Conservation (phyloP, 768 basidiomycete species). For the Lactarius indigo region DNA sequence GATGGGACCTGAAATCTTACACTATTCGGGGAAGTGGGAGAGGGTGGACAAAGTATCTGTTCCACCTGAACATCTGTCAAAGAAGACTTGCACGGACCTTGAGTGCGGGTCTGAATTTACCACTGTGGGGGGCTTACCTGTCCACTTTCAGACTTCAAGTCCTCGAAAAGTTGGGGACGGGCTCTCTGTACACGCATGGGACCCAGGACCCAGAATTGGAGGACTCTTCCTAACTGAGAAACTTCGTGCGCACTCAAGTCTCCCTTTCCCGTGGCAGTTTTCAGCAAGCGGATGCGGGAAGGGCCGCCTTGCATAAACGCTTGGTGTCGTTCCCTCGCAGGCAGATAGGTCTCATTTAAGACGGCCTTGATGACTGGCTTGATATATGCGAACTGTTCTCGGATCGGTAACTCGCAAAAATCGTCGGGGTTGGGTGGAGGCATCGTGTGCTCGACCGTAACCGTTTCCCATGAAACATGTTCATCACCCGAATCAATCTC, state of each 20-base stretch:
- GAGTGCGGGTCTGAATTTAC: background rate
- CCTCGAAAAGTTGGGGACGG: background rate
- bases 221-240: slow-evolving; percentile 34
- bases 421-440: slow-evolving; percentile 40
- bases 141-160: slow-evolving; percentile 15
- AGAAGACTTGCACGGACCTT: slow-evolving; percentile 6
- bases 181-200: slow-evolving; percentile 13
- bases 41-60: background rate
- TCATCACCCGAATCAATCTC: slow-evolving; percentile 30
- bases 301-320: slow-evolving; percentile 58
- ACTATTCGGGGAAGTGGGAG: background rate
- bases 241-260: slow-evolving; percentile 39
- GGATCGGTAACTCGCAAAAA: slow-evolving; percentile 50
- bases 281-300: slow-evolving; percentile 39
- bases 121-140: slow-evolving; percentile 5
- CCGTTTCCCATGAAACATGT: slow-evolving; percentile 29
- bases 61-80: slow-evolving; percentile 11
- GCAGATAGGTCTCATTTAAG: slow-evolving; percentile 51
- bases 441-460: slow-evolving; percentile 38
- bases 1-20: slow-evolving; percentile 3
- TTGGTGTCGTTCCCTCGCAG: slow-evolving; percentile 47
- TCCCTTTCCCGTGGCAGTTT: slow-evolving; percentile 36
- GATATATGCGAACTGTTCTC: slow-evolving; percentile 60
- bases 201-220: slow-evolving; percentile 34
- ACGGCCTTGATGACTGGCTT: slow-evolving; percentile 62